Conservation (phyloP, 306 rosid genomes). For the Casuarina cunninghamiana region DNA sequence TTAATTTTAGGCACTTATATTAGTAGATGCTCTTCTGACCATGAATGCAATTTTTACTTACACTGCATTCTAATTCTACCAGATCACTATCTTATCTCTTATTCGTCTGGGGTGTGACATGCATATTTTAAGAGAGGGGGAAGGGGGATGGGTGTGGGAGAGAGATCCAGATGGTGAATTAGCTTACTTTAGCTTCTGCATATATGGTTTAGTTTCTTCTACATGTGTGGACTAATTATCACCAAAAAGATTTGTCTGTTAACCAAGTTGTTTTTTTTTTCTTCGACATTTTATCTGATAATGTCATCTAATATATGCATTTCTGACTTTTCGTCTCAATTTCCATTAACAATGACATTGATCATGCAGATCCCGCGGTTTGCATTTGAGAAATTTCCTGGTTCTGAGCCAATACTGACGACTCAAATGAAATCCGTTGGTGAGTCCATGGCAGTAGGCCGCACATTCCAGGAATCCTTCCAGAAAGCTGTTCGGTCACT, state of each 20-base stretch:
- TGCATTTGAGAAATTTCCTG: conserved; percentile 98
- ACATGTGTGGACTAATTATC: neutral
- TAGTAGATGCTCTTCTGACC: too few relatives aligned
- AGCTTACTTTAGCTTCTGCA: neutral
- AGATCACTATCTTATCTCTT: too few relatives aligned
- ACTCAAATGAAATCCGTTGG: conserved; percentile 99
- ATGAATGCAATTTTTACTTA: too few relatives aligned
- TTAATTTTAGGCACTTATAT: too few relatives aligned
- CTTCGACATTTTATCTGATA: neutral
- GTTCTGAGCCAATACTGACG: conserved; percentile 87
- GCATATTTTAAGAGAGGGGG: too few relatives aligned
- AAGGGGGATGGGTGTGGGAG: too few relatives aligned
- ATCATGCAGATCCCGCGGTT: conserved; percentile 90
- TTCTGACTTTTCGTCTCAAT: conserved; percentile 2
- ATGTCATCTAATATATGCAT: neutral
- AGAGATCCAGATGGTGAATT: neutral
- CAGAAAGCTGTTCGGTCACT: conserved; percentile 93
- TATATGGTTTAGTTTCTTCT: neutral
- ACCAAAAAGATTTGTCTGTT: conserved; percentile 6
- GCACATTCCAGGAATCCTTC: conserved; percentile 94
- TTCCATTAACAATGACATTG: conserved; percentile 17
- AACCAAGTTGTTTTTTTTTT: neutral
- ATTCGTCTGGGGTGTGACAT: too few relatives aligned
- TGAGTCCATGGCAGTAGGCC: conserved; percentile 91
- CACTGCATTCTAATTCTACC: too few relatives aligned